Conservation (phyloP, 164 flowering plant genomes). For the Stephania cephalantha region DNA sequence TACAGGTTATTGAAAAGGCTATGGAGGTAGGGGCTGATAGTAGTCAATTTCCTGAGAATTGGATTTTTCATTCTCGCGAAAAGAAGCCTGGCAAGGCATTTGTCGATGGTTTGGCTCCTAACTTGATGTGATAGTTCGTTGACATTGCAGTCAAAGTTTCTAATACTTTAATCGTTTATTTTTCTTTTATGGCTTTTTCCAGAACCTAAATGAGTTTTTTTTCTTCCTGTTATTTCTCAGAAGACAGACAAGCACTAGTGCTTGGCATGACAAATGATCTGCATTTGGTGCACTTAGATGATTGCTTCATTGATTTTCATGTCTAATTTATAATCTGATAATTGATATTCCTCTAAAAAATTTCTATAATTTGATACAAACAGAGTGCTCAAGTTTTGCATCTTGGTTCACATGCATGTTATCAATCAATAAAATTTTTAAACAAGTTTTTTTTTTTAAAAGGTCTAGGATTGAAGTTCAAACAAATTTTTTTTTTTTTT, state of each 20-base stretch:
- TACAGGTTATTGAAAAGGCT: conserved; percentile 89
- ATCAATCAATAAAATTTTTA: not conserved
- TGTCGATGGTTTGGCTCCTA: conserved; percentile 87
- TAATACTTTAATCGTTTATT: not conserved
- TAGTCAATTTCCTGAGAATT: conserved; percentile 78
- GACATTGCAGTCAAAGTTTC: conserved; percentile 1
- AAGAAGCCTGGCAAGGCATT: conserved; percentile 93
- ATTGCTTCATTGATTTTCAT: not conserved
- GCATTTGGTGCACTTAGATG: not conserved
- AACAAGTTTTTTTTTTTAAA: not conserved
- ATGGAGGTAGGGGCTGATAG: conserved; percentile 94
- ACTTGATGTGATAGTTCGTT: conserved; percentile 19
- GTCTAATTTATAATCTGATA: not conserved
- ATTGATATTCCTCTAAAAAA: not conserved
- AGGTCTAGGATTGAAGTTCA: not conserved
- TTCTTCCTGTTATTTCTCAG: not conserved
- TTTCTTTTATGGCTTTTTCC: no score
- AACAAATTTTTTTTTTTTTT: not conserved
- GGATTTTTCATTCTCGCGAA: conserved; percentile 91
- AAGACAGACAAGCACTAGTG: not conserved
- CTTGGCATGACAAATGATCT: not conserved
- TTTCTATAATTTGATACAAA: no score
- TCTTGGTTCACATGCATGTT: not conserved
- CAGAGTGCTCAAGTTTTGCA: not conserved
- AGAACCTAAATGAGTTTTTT: no score